Conservation (phyloP, 176 grass and related monocot species). For the Musa beccarii region DNA sequence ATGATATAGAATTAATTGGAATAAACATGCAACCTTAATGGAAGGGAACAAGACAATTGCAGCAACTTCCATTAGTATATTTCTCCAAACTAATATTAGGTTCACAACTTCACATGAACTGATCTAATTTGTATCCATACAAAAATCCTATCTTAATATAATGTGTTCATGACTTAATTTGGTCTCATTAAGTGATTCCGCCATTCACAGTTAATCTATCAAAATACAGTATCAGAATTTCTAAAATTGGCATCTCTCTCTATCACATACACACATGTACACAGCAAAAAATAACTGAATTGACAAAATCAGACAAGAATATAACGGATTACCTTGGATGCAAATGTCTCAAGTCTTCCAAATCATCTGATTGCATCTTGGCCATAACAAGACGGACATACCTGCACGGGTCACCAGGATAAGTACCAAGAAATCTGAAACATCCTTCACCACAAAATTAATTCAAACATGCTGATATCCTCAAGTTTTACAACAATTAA, state of each 20-base stretch:
- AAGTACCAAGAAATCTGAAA: background rate
- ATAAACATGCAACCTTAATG: background rate
- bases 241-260: background rate
- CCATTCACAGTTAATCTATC: too few relatives aligned
- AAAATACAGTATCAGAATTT: background rate
- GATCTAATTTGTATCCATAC: background rate
- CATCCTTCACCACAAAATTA: background rate
- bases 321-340: slow-evolving; percentile 53
- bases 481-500: too few relatives aligned
- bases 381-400: slow-evolving; percentile 81
- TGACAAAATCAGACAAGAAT: slow-evolving; percentile 10
- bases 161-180: background rate
- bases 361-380: slow-evolving; percentile 46
- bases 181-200: too few relatives aligned
- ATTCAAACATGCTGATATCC: too few relatives aligned
- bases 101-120: background rate
- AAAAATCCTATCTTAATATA: background rate
- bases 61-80: background rate
- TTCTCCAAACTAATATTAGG: background rate
- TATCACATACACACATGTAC: background rate
- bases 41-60: background rate
- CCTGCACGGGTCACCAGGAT: slow-evolving; percentile 26
- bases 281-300: background rate
- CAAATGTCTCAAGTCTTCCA: slow-evolving; percentile 49
- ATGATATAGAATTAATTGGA: background rate